These are phyloP conservation scores for Aspergillus sp. DNA, from an alignment of 2,329 filamentous ascomycete genomes.

Conservation along the genomic window DNA sequence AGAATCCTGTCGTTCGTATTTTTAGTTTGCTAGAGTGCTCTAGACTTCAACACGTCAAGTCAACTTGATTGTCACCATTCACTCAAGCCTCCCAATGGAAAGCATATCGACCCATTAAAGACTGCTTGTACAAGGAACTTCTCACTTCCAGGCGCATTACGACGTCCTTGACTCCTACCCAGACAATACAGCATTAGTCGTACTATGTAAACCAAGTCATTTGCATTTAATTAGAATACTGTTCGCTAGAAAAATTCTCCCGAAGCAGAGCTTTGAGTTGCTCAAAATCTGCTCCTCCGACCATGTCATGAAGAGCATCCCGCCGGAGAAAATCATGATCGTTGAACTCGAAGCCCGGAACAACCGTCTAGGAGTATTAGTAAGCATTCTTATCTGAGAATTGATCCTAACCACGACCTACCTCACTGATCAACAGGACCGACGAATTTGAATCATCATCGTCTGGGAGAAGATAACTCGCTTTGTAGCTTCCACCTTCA, in stretches of 20 bases:
- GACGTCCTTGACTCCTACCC: too few relatives aligned
- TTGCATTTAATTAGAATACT: background rate
- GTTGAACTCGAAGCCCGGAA: constrained; percentile 65
- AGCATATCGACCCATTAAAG: too few relatives aligned
- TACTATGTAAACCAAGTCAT: too few relatives aligned
- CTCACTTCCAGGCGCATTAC: too few relatives aligned
- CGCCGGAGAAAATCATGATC: constrained; percentile 59
- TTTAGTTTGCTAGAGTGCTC: too few relatives aligned
- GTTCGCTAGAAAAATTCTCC: background rate
- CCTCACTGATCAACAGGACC: constrained; percentile 63
- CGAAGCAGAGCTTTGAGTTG: background rate
- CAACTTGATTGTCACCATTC: too few relatives aligned
- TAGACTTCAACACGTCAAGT: too few relatives aligned
- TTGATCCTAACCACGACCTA: constrained; percentile 18
- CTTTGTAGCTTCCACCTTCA: constrained; percentile 66
- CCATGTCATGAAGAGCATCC: background rate
- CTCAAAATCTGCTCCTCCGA: background rate
- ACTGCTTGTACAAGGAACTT: too few relatives aligned
- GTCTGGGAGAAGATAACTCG: constrained; percentile 57
- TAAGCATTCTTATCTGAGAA: background rate
- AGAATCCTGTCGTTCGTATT: too few relatives aligned
- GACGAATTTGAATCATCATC: constrained; percentile 37
- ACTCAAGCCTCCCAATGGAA: too few relatives aligned
- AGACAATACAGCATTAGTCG: too few relatives aligned
- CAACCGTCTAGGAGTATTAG: constrained; percentile 48